Percentiles rank a stretch among this genome's conserved stretches.
Evolutionary conservation across 108 stramenopile genomes (phyloP).

Genomic region (Pseudonitzschia multiseries): DNA sequence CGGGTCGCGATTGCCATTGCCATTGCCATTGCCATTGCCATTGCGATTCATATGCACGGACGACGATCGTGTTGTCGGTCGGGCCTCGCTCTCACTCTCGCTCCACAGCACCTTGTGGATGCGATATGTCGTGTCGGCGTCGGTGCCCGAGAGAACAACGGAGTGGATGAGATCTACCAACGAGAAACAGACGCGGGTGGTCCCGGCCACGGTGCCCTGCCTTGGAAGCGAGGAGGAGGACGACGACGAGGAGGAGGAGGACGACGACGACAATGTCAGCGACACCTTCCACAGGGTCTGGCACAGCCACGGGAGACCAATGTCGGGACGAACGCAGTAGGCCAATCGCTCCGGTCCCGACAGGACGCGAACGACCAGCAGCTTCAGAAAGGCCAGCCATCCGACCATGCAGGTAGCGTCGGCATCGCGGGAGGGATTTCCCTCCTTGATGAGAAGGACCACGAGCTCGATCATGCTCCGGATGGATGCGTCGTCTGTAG

Average conservation of each 20-base stretch:
- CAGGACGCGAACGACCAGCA: conserved; percentile 9
- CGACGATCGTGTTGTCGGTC: too few species aligned
- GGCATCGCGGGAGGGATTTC: background rate
- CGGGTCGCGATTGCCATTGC: too few species aligned
- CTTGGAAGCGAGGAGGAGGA: background rate
- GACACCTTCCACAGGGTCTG: conserved; percentile 6
- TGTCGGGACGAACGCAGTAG: conserved; percentile 17
- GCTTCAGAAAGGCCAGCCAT: conserved; percentile 22
- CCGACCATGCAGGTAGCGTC: conserved; percentile 4
- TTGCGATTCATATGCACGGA: too few species aligned
- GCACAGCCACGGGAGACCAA: conserved; percentile 22
- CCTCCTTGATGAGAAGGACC: background rate
- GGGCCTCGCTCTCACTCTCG: background rate
- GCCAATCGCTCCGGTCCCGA: conserved; percentile 3
- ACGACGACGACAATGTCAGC: too few species aligned
- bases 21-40: too few species aligned
- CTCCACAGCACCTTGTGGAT: conserved; percentile 19
- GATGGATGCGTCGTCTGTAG: conserved; percentile 11
- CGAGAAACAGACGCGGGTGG: conserved; percentile 1
- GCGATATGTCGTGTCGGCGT: background rate
- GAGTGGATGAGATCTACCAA: conserved; percentile 18
- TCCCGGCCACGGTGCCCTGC: background rate
- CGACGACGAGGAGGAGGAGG: background rate
- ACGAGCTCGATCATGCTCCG: conserved; percentile 25
- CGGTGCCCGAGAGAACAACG: conserved; percentile 13